Evolutionary conservation across 257 asterid genomes (phyloP).

Genomic region (Solanum ossicruentum): DNA sequence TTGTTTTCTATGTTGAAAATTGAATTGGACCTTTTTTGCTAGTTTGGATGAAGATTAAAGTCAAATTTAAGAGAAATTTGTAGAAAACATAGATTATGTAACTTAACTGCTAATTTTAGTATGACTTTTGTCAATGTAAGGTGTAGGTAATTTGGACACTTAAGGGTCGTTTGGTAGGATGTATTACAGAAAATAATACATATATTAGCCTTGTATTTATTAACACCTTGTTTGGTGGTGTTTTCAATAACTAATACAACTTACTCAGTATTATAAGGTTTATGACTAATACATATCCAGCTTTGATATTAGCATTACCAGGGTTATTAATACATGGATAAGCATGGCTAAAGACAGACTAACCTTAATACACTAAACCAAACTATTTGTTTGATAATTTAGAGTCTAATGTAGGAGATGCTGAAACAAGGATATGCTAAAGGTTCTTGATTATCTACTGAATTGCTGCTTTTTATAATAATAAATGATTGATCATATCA

Average conservation of each 20-base stretch:
- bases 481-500: not conserved
- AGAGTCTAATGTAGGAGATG: not conserved
- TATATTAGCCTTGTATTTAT: not conserved
- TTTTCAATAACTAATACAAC: too few species aligned
- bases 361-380: not conserved
- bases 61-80: not conserved
- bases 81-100: not conserved
- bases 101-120: not conserved
- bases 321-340: not conserved
- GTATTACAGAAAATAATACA: not conserved
- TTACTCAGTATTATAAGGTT: too few species aligned
- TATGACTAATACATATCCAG: not conserved
- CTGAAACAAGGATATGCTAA: not conserved
- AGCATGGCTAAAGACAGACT: not conserved
- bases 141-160: not conserved
- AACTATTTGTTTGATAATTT: not conserved
- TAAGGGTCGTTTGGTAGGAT: not conserved
- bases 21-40: not conserved
- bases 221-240: not conserved
- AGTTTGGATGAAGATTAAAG: not conserved
- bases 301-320: not conserved
- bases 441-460: not conserved
- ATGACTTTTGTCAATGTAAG: not conserved
- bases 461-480: not conserved
- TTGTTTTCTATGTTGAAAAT: not conserved